phyloP scores from a whole-genome alignment of 208 protist species.

The Wallacemonas sp. region DNA sequence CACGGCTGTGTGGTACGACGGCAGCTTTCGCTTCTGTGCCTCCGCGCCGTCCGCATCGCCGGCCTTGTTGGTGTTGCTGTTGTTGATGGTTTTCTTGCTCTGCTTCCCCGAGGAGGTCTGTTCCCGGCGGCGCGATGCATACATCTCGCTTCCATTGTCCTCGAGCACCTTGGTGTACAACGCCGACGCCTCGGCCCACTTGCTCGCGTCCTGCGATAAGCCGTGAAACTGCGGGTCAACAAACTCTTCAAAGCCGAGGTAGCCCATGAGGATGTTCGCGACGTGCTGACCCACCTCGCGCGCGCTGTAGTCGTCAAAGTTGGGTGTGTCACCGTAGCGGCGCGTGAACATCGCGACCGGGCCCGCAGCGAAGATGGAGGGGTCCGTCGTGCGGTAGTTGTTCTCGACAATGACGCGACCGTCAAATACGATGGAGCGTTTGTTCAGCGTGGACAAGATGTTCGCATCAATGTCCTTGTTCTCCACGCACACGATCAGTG shows the following conservation, averaged over 20 bases:
- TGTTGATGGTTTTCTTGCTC: too few relatives aligned
- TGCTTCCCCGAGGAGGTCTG: background rate
- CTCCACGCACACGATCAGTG: constrained; percentile 82
- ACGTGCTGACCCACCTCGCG: constrained; percentile 82
- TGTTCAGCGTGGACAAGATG: constrained; percentile 87
- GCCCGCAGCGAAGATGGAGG: constrained; percentile 79
- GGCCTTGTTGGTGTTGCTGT: too few relatives aligned
- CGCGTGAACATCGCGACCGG: constrained; percentile 94
- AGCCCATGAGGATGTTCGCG: constrained; percentile 69
- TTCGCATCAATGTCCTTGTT: constrained; percentile 91
- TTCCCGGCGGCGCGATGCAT: background rate
- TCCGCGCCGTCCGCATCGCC: background rate
- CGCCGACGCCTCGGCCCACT: constrained; percentile 2
- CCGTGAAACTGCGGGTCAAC: constrained; percentile 26
- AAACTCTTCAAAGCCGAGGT: constrained; percentile 85
- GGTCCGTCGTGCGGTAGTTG: constrained; percentile 88
- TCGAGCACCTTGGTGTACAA: constrained; percentile 43
- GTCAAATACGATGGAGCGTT: constrained; percentile 93
- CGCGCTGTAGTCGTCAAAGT: constrained; percentile 87
- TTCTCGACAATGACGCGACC: constrained; percentile 91
- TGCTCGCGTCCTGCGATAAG: background rate
- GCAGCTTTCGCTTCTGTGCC: constrained; percentile 27
- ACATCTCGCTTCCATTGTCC: constrained; percentile 44
- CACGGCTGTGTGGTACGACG: constrained; percentile 50
- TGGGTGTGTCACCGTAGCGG: constrained; percentile 80